Base-by-base conservation (phyloP, 306 rosid species). In the Prinsepia uniflora region DNA sequence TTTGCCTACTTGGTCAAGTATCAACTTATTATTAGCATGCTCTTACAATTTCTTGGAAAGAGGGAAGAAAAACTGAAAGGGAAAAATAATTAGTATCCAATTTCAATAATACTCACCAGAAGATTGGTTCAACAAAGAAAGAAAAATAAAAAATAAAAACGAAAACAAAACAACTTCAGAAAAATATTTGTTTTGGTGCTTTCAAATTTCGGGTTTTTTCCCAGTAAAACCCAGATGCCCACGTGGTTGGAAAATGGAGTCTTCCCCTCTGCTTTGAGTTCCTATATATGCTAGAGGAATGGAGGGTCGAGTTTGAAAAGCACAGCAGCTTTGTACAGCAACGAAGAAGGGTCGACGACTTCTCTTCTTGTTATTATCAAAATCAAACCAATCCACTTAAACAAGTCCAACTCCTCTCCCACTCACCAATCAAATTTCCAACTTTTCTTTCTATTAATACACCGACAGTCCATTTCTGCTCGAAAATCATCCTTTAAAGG, bases 401-500 rank as follows among this genome's bases (percentile, higher is more conserved):
- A 42, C 66, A 13, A 53, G 24, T 60, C 52, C 30, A 60, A 55
- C 47, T 60, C 42, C 24, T n/a, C 48, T 50, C 17, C 68, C 49
- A 46, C 55, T 7, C 66, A 18, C 69, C 78, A 74, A 45, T 58
- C 50, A 50, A 49, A 58, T 8, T 73, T 50, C 36, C 69, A 72
- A 24, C 24, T 34, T 15, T 52, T 48, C 18, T 17, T 68, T 30
- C 73, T 39, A 45, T 57, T 58, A 6, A 5, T 68, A 58, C 63
- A 30, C 67, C 67, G 15, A 19, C 72, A 62, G 74, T 74, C 75
- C 40, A 43, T 62, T 34, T 62, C 67, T 54, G 67, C 75, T 62
- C 68, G 19, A 62, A 46, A 65, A 67, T 87, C 88, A 68, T 54
- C 68, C 42, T 46, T 72, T 81, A 59, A 36, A 84, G 96, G 96